Evolutionary conservation across 805 yeast genomes (phyloP), one percentile per base, ranked within the genome.

Genomic region (Kluyveromyces aestuarii): DNA sequence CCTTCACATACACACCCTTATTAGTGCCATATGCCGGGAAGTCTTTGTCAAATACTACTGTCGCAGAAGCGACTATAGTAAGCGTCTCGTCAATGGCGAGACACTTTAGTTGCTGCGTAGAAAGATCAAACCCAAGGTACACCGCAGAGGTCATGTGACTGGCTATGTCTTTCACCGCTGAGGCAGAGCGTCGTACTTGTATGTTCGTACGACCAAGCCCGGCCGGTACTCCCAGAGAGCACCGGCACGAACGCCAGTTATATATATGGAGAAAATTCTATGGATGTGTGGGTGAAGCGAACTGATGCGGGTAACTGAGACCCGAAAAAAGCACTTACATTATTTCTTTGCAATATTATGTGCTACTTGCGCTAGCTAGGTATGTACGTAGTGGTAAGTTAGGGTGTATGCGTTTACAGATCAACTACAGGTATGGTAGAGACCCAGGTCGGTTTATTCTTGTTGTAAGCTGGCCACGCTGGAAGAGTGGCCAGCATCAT

Each of bases 91-190:
- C 71, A 33, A 86, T 77, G 25, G 83, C 82, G 40, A 88, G 75
- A 41, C 86, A 76, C 64, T 89, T 89, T 57, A 90, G 69, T 60
- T 88, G 96, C 62, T 89, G 97, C 14, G 96, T 89, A 1, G 96
- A 87, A 27, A 90, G 72, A 63, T 90, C 97, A 57, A 88, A 79
- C 1, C 96, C 96, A 51, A 86, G 65, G 59, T 67, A 81, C 48
- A 30, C 14, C 14, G 35, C 35, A 2, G 35, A 30, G 35, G 35
- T 13, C 35, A 30, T 30, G 35, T 30, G 35, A 30, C 35, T 21
- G 25, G 25, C 8, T 30, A 30, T 30, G 8, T 30, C 14, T 30
- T 30, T 21, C 25, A 21, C 25, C 25, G n/a, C 25, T 21, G 25
- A 21, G 6, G 25, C 25, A 21, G 6, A 21, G 25, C 25, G 25